Evolutionary conservation across 2,329 filamentous ascomycete genomes (phyloP), one percentile per base, ranked within the genome.

Genomic region (Aspergillus novoparasiticus): DNA sequence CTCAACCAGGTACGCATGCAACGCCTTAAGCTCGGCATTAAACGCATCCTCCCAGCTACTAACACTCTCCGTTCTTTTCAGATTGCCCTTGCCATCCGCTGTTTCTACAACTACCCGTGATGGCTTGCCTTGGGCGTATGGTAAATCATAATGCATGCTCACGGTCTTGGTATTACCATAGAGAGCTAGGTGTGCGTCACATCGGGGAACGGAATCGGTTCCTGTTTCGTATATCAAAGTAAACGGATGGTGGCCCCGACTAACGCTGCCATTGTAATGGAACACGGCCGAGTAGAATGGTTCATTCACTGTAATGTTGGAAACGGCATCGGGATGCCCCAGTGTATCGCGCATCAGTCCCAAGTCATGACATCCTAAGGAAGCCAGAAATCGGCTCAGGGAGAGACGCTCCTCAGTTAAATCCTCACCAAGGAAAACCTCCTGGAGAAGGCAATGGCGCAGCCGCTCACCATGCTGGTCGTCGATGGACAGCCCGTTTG

Each of bases 181-280:
- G 0, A 89, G 77, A 6, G 75, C 74, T 4, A 79, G 39, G 66
- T 76, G 73, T 1, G 76, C 75, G 60, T 79, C 76, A 9, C 75
- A 76, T 1, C 76, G 64, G 0, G 86, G 84, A 0, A 89, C 80
- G 0, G 72, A 69, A 65, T 85, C 81, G 26, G 87, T 77, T 0
- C 87, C 86, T 0, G 81, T 83, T 65, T 89, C 87, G 66, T 88
- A 89, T 0, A 81, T 79, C 2, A 87, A 80, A 0, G 83, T 77
- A 62, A 87, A 89, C 0, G 73, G 69, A 23, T 73, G 26, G 39
- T 63, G 69, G 2, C 70, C 63, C 8, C 59, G 41, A 5, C 39
- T 60, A 10, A 45, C 65, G 12, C 68, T 57, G 6, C 67, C 63
- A 45, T 64, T 72, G 34, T 78, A 79, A 51, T 76, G 73, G 55